Base-by-base conservation (phyloP, 352 stramenopile species). In the Globisporangium paddicum region DNA sequence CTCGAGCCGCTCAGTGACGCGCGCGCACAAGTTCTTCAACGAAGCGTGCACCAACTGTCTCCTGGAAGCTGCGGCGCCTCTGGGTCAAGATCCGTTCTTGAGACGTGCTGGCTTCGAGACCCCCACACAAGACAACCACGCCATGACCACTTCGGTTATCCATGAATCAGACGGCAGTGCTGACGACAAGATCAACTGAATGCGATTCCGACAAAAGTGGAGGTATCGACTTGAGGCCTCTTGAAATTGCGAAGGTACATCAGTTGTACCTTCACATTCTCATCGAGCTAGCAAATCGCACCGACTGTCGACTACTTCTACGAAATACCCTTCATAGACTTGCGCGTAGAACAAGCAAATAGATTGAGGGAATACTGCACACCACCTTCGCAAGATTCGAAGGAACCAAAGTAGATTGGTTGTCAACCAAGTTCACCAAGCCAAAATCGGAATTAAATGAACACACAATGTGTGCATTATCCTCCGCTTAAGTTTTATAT, bases 371-470 rank as follows among this genome's bases (percentile, higher is more conserved):
- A n/a, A n/a, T n/a, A n/a, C n/a, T n/a, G n/a, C n/a, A n/a, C n/a
- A n/a, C n/a, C n/a, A n/a, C n/a, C n/a, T n/a, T n/a, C n/a, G n/a
- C n/a, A n/a, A n/a, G n/a, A n/a, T n/a, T n/a, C n/a, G n/a, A n/a
- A n/a, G n/a, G 35, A 41, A 41, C 14, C 21, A 16, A 49, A 28
- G 21, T 11, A 18, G 10, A 32, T n/a, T n/a, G n/a, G n/a, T n/a
- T n/a, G n/a, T n/a, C 21, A 18, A 26, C 21, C 42, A 30, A 48
- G 16, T 6, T 18, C 5, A 10, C 21, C 21, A 4, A 19, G 35
- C 14, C n/a, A n/a, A 41, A 5, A 41, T 50, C 30, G 48, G 11
- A 55, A n/a, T 44, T 55, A 40, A 55, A 38, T 16, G 48, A 44
- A n/a, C 26, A 0, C 2, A 16, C 23, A 30, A 14, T 10, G 14